Evolutionary conservation across 305 asterid genomes (phyloP), one percentile per base, ranked within the genome.

Genomic region (Rubia tinctorum): DNA sequence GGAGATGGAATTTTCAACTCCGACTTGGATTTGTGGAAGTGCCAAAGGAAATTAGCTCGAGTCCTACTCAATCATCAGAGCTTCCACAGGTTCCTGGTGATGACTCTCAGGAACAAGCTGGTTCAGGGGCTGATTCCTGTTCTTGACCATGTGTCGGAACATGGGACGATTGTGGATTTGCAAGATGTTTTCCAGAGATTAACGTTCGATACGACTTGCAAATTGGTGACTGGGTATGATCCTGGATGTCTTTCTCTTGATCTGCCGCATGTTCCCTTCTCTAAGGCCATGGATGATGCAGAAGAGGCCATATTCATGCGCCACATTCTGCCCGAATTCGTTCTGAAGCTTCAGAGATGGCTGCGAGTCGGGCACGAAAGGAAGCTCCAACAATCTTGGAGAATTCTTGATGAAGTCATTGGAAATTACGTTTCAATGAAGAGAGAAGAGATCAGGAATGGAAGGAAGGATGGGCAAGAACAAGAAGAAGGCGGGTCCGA

Each of bases 221-320:
- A n/a, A n/a, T 8, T 77, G 69, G 82, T 82, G 4, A 68, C 81
- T 1, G 88, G 86, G 9, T 74, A 80, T 44, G 84, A 86, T 79
- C 86, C 88, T 7, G 82, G 82, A 7, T 80, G 86, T n/a, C 77
- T 83, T 4, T 71, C 81, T 0, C 13, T 40, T 1, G 71, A 80
- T 39, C 73, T 86, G 47, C 80, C 85, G 0, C 75, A 80, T 17
- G 79, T 82, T 34, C 85, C 90, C 4, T 75, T 80, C 69, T 78
- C 83, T 9, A 79, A 68, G 66, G 90, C 88, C 17, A 56, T 83
- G 76, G 90, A 79, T n/a, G 84, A 80, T 66, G 86, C 76, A 7
- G 89, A 86, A 60, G 90, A 83, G 66, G 74, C 82, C 0, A 77
- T 82, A 7, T 80, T 81, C 70, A 61, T 72, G 80, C 59, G 86